Evolutionary conservation across 345 rosid genomes (phyloP).

Genomic region (Camelina sativa): DNA sequence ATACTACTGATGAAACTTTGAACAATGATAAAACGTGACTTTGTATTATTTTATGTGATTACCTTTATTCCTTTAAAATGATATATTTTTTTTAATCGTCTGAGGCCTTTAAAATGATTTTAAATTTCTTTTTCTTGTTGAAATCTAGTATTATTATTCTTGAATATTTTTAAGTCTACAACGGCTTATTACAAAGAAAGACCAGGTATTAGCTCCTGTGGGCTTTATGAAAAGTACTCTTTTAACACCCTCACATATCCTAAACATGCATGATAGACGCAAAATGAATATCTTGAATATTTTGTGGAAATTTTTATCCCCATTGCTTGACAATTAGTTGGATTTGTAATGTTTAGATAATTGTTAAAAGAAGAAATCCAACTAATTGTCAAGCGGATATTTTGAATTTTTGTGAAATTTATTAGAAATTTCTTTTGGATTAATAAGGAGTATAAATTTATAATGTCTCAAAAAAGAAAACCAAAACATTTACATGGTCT

Average conservation of each 20-base stretch:
- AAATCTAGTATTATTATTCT: background rate
- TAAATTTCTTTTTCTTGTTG: background rate
- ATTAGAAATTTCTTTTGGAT: too few relatives aligned
- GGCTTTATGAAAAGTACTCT: background rate
- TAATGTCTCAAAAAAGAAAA: background rate
- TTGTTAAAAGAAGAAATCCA: too few relatives aligned
- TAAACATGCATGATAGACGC: too few relatives aligned
- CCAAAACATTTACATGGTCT: background rate
- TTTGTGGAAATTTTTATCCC: background rate
- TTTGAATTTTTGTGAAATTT: too few relatives aligned
- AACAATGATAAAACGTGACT: constrained; percentile 7
- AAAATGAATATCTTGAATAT: background rate
- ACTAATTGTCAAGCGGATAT: too few relatives aligned
- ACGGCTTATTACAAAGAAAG: background rate
- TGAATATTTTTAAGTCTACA: constrained; percentile 1
- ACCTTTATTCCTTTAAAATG: constrained; percentile 1
- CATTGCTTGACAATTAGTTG: background rate
- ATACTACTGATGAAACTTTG: constrained; percentile 19
- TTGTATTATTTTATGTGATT: background rate
- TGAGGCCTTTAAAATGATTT: background rate
- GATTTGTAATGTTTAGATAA: background rate
- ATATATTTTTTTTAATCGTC: background rate
- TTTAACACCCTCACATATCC: background rate
- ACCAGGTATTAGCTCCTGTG: constrained; percentile 14
- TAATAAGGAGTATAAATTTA: too few relatives aligned